Conservation (phyloP, 192 early-diverging fungal genomes). For the Backusella circina region DNA sequence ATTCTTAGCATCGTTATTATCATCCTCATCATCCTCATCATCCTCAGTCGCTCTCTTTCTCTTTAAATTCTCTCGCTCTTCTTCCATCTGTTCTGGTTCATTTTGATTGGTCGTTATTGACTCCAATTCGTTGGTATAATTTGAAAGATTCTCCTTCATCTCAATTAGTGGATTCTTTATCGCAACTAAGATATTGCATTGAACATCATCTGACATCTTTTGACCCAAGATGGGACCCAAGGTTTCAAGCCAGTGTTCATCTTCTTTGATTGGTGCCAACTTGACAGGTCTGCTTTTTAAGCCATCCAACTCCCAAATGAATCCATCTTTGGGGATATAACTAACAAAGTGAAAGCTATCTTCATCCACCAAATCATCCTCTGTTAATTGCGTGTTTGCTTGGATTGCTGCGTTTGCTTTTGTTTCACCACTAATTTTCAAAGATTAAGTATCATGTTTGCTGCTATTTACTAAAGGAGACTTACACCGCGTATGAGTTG, state of each 20-base stretch:
- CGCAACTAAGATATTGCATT: neutral
- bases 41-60: too few relatives aligned
- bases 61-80: neutral
- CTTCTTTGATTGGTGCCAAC: neutral
- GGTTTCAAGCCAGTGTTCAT: neutral
- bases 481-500: neutral
- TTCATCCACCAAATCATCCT: neutral
- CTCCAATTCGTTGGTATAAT: neutral
- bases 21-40: too few relatives aligned
- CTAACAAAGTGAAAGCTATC: neutral
- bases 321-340: neutral
- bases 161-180: neutral
- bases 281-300: neutral
- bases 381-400: neutral
- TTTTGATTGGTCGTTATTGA: neutral
- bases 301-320: neutral
- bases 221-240: neutral
- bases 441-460: neutral
- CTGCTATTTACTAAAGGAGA: neutral
- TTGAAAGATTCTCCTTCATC: neutral
- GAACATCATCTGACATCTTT: neutral
- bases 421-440: neutral
- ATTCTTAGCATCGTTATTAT: too few relatives aligned
- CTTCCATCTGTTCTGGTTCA: neutral
- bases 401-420: neutral